Evolutionary conservation across 2,329 filamentous ascomycete genomes (phyloP).

Genomic region (Penicillium sp.): DNA sequence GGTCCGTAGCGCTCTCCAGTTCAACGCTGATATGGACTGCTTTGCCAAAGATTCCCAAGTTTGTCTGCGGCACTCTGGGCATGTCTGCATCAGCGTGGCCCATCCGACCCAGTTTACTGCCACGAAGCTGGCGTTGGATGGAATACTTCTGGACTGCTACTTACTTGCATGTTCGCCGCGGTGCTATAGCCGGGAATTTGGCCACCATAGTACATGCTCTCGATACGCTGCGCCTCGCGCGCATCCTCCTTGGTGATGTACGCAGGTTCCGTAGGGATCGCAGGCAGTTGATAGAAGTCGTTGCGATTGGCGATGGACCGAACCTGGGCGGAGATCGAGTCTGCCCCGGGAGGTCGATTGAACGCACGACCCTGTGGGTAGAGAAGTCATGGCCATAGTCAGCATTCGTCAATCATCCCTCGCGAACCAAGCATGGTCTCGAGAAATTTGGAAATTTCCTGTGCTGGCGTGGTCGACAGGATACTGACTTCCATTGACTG

Average conservation of each 20-base stretch:
- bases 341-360: constrained; percentile 25
- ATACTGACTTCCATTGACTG: constrained; percentile 26
- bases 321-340: constrained; percentile 28
- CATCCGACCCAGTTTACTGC: background rate
- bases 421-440: too few species aligned
- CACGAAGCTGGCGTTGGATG: too few species aligned
- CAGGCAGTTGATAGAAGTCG: constrained; percentile 24
- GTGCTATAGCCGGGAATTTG: constrained; percentile 27
- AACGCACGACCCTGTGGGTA: constrained; percentile 28
- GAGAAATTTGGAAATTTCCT: too few species aligned
- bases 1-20: background rate
- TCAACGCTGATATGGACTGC: constrained; percentile 3
- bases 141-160: constrained; percentile 5
- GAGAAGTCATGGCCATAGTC: background rate
- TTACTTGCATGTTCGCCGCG: constrained; percentile 32
- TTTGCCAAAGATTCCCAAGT: constrained; percentile 21
- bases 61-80: constrained; percentile 32
- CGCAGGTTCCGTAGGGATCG: constrained; percentile 17
- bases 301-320: constrained; percentile 31
- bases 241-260: constrained; percentile 32
- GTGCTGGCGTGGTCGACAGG: too few species aligned
- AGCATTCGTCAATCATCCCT: background rate
- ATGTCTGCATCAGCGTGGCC: constrained; percentile 5
- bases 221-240: constrained; percentile 25
- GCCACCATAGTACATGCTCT: constrained; percentile 25